phyloP scores from a whole-genome alignment of 2,329 filamentous ascomycete species.

The Laburnicola sp. region DNA sequence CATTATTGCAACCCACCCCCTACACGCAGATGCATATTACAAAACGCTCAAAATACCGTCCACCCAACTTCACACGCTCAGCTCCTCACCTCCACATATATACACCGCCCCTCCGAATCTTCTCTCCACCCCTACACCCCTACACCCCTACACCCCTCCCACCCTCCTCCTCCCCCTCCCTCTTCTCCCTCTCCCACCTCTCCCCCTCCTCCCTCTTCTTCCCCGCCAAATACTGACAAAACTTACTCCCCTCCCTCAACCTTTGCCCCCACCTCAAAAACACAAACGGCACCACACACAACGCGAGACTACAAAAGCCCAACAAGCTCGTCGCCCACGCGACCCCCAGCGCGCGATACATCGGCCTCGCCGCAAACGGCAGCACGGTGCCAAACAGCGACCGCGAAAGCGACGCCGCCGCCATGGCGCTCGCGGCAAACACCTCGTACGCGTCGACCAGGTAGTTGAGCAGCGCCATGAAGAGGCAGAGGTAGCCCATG shows the following conservation, averaged over 20 bases:
- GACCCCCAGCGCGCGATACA: constrained; percentile 71
- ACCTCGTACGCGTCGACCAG: constrained; percentile 67
- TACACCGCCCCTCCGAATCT: too few relatives aligned
- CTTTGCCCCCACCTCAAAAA: constrained; percentile 59
- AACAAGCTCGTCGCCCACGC: constrained; percentile 65
- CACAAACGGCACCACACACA: constrained; percentile 61
- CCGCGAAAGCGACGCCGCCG: constrained; percentile 79
- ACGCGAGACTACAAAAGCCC: constrained; percentile 53
- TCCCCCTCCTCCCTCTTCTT: constrained; percentile 40
- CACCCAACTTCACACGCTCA: too few relatives aligned
- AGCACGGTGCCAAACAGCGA: constrained; percentile 72
- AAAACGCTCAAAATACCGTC: too few relatives aligned
- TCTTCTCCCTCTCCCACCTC: constrained; percentile 23
- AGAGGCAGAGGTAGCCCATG: constrained; percentile 52
- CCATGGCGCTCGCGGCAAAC: constrained; percentile 76
- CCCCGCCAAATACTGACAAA: constrained; percentile 62
- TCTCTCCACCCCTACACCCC: background rate
- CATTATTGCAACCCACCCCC: too few relatives aligned
- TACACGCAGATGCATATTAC: too few relatives aligned
- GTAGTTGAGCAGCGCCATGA: constrained; percentile 64
- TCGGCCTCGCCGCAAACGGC: constrained; percentile 52
- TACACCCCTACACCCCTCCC: background rate
- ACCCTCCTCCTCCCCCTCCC: background rate
- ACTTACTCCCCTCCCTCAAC: constrained; percentile 62
- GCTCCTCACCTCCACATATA: too few relatives aligned